Conservation (phyloP, 352 stramenopile species). For the Pythium phragmitis region DNA sequence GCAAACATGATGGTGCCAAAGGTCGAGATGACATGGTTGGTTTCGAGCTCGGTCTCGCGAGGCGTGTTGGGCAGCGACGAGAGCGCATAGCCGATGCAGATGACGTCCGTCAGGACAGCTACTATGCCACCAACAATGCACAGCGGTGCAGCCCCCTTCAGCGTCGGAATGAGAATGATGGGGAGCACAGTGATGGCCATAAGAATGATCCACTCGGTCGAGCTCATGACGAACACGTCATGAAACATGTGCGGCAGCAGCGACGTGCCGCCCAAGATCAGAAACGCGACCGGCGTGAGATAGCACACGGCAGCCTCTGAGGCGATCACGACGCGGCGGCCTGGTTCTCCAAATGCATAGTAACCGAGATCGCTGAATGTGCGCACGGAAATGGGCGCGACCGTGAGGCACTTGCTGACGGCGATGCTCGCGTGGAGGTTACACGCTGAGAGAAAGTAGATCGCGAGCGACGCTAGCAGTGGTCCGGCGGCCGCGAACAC, state of each 20-base stretch:
- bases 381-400: slow-evolving; percentile 51
- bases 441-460: slow-evolving; percentile 79
- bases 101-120: slow-evolving; percentile 48
- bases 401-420: slow-evolving; percentile 56
- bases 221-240: slow-evolving; percentile 23
- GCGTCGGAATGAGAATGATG: slow-evolving; percentile 59
- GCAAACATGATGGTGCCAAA: slow-evolving; percentile 78
- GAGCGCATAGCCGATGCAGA: slow-evolving; percentile 56
- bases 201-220: slow-evolving; percentile 63
- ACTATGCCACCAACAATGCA: slow-evolving; percentile 50
- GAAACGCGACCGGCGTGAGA: slow-evolving; percentile 68
- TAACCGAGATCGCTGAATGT: slow-evolving; percentile 75
- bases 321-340: slow-evolving; percentile 47
- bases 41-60: slow-evolving; percentile 50
- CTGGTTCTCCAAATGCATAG: slow-evolving; percentile 52
- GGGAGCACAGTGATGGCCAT: slow-evolving; percentile 56
- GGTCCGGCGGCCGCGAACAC: slow-evolving; percentile 61
- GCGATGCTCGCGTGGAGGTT: slow-evolving; percentile 72
- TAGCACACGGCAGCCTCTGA: slow-evolving; percentile 63
- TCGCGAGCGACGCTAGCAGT: slow-evolving; percentile 49
- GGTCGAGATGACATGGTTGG: slow-evolving; percentile 40
- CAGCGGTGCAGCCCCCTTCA: slow-evolving; percentile 44
- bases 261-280: slow-evolving; percentile 64
- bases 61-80: slow-evolving; percentile 36
- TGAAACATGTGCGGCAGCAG: slow-evolving; percentile 55